Evolutionary conservation across 1,139 yeast genomes (phyloP), one percentile per base, ranked within the genome.

Genomic region (Candida albicans): DNA sequence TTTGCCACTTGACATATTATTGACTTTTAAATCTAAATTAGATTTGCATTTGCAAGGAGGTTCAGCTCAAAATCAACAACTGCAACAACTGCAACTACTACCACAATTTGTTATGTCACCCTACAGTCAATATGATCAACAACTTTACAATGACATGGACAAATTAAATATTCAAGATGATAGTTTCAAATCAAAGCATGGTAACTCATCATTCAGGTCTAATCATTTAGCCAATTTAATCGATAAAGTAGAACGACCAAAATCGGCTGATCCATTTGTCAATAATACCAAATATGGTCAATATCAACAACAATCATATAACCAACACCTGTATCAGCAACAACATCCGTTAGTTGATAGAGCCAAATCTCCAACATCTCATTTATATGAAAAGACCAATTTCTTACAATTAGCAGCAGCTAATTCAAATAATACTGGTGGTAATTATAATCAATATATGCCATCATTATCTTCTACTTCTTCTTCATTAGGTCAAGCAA

Each of bases 1-100:
- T 57, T 79, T 63, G 59, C 79, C 68, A 58, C 69, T 58, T 69
- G 83, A 57, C 70, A 76, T 53, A 50, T 76, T 63, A 61, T 68
- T 57, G 62, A 73, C 70, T 56, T 79, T 56, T 67, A 73, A 67
- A 55, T 64, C 65, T 52, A 68, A 67, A 46, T 57, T 72, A 44
- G 76, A 71, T 39, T 48, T 51, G 40, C 69, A 65, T 49, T 58
- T 70, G 52, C 51, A 60, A 58, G 47, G 59, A 30, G 41, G 41
- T 13, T 31, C 39, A 27, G 27, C 37, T 15, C 44, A 31, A 43
- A 54, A n/a, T 18, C 52, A 50, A 26, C 43, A 37, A 34, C 53
- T 47, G 14, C 52, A 42, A 32, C 47, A 18, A n/a, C 29, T 13
- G 6, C 34, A 37, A 4, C 40, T 37, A 37, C 40, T 37, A 37